Evolutionary conservation across 768 basidiomycete genomes (phyloP).

Genomic region (Boletus edulis): DNA sequence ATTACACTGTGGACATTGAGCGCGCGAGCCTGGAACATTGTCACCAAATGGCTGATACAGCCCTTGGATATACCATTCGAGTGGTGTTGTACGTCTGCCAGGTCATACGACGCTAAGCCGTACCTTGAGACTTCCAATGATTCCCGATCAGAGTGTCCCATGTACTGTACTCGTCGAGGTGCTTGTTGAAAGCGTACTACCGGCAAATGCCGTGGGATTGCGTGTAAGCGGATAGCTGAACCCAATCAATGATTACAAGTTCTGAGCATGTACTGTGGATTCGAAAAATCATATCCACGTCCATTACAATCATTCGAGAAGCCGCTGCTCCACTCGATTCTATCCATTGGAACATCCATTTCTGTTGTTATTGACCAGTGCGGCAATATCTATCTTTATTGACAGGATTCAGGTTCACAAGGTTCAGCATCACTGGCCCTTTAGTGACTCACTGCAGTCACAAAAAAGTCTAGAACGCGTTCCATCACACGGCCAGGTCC

Average conservation of each 20-base stretch:
- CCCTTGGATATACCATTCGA: too few species aligned
- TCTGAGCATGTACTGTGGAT: constrained; percentile 4
- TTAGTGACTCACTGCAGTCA: neutral
- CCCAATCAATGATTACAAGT: neutral
- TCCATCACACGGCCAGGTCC: neutral
- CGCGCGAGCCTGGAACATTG: too few species aligned
- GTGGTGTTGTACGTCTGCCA: too few species aligned
- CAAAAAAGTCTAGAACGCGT: neutral
- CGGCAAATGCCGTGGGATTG: constrained; percentile 16
- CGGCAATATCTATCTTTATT: neutral
- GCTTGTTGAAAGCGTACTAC: too few species aligned
- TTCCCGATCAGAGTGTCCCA: too few species aligned
- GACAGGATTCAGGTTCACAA: constrained; percentile 3
- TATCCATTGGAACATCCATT: neutral
- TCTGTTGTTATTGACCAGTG: neutral
- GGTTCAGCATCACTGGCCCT: neutral
- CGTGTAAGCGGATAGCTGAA: neutral
- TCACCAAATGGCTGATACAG: too few species aligned
- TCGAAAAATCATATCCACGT: constrained; percentile 3
- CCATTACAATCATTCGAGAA: constrained; percentile 9
- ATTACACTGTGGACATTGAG: too few species aligned
- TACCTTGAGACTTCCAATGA: too few species aligned
- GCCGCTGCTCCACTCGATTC: neutral
- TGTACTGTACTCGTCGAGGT: too few species aligned
- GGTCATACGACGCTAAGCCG: too few species aligned